Base-by-base conservation (phyloP, 805 yeast species). In the Suhomyces pyralidae region DNA sequence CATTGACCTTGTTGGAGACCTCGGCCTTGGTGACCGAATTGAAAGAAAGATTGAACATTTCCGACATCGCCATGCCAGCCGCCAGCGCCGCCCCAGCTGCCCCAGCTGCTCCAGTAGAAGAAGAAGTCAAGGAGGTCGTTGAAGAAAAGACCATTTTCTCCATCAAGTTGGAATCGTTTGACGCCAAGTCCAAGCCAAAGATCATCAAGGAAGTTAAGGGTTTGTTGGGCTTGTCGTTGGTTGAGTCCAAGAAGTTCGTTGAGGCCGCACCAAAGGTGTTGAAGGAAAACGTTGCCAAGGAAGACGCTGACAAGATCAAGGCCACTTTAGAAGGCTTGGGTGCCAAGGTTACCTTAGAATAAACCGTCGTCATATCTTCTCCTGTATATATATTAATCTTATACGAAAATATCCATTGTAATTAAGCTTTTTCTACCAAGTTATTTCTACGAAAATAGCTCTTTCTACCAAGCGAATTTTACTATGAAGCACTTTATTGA, bases 251-350 rank as follows among this genome's bases (percentile, higher is more conserved):
- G 85, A 94, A 94, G 78, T 89, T 94, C 61, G 99, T 94, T 53
- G 99, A 94, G 79, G 76, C 90, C 64, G 98, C 99, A 56, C 99
- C 99, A 63, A 94, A 94, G 81, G 79, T 88, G 45, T 80, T 94
- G 72, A 94, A 94, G 79, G 99, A 94, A 64, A 90, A 91, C 64
- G 91, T 94, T 56, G 86, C 96, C 57, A 94, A 94, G 81, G 99
- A 90, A 69, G 99, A 94, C 65, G 98, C 98, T 60, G 97, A 93
- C 66, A 91, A 92, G 82, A 87, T 94, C 70, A 93, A 94, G 80
- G 80, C 88, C 55, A 84, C 96, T 57, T 81, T 94, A 68, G 99
- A 94, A 78, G 94, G 84, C 50, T 81, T 93, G 64, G 99, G 99
- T 71, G 99, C 96, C 59, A 94, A 94, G 82, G 81, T 94, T 66